phyloP scores from a whole-genome alignment of 1,284 basidiomycete species.

The Schizophyllum commune region DNA sequence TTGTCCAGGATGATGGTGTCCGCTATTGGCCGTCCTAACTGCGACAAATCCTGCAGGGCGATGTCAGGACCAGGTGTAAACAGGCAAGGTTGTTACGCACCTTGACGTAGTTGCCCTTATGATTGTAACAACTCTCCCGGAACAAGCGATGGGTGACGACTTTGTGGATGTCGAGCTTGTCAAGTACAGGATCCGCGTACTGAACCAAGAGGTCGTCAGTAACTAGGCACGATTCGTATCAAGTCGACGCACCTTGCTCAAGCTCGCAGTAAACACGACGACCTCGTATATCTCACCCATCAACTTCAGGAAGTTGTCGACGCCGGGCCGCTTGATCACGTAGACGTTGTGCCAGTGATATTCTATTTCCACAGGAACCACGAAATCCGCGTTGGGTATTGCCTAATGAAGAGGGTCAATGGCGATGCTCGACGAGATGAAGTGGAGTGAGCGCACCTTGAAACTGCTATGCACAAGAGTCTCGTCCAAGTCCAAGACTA shows the following conservation, averaged over 20 bases:
- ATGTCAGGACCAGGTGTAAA: background rate
- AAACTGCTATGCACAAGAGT: slow-evolving; percentile 83
- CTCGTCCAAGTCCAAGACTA: slow-evolving; percentile 87
- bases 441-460: slow-evolving; percentile 49
- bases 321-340: slow-evolving; percentile 97
- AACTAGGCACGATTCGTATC: background rate
- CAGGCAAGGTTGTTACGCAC: slow-evolving; percentile 40
- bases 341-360: slow-evolving; percentile 98
- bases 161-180: slow-evolving; percentile 90
- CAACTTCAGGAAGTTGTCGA: slow-evolving; percentile 92
- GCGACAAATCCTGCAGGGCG: slow-evolving; percentile 78
- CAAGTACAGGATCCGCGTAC: slow-evolving; percentile 98
- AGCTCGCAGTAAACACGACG: slow-evolving; percentile 95
- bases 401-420: slow-evolving; percentile 48
- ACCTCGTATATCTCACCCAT: slow-evolving; percentile 99
- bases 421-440: background rate
- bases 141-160: slow-evolving; percentile 96
- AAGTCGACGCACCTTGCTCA: slow-evolving; percentile 71
- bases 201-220: slow-evolving; percentile 24
- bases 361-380: slow-evolving; percentile 98
- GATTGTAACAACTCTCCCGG: slow-evolving; percentile 98
- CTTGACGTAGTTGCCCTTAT: slow-evolving; percentile 99
- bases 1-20: slow-evolving; percentile 99
- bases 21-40: slow-evolving; percentile 86
- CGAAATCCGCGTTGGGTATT: slow-evolving; percentile 93